A percentile compares a stretch with the other conserved stretches of the same genome.
Evolutionary conservation across 2,329 filamentous ascomycete species (phyloP).

Genomic region (Neofusicoccum laricinum): DNA sequence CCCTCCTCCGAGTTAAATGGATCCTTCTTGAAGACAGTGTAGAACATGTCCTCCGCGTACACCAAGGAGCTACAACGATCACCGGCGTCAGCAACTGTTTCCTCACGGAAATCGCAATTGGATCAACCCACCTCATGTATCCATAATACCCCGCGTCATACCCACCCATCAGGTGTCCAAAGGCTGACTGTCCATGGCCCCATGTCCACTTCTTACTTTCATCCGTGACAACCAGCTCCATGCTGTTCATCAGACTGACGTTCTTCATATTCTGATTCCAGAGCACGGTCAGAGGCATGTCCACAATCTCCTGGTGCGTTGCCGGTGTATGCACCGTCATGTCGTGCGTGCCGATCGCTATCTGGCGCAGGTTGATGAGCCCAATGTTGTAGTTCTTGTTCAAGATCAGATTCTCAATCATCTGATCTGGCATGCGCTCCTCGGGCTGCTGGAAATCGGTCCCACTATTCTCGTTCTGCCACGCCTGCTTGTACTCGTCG

Average conservation of each 20-base stretch:
- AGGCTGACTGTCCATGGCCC: constrained; percentile 75
- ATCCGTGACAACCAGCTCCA: constrained; percentile 60
- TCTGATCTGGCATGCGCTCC: constrained; percentile 68
- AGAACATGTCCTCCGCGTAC: constrained; percentile 86
- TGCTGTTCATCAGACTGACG: constrained; percentile 71
- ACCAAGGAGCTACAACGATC: constrained; percentile 59
- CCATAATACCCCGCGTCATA: constrained; percentile 83
- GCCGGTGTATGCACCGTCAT: constrained; percentile 74
- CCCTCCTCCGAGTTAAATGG: constrained; percentile 75
- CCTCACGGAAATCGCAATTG: not conserved
- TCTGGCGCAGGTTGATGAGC: constrained; percentile 71
- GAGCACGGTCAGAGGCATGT: constrained; percentile 60
- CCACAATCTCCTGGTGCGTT: constrained; percentile 64
- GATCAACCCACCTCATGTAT: constrained; percentile 34
- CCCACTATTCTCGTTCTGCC: constrained; percentile 35
- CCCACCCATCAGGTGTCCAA: constrained; percentile 78
- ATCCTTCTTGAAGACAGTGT: constrained; percentile 71
- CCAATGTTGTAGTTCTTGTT: constrained; percentile 80
- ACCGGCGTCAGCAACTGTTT: not conserved
- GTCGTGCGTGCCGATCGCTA: constrained; percentile 79
- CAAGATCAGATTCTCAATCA: constrained; percentile 69
- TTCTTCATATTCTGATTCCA: constrained; percentile 73
- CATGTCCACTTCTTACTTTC: constrained; percentile 50
- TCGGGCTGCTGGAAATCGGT: constrained; percentile 49
- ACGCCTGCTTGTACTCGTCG: constrained; percentile 44